Base-by-base conservation (phyloP, 768 basidiomycete species). In the Mycena rebaudengoi region DNA sequence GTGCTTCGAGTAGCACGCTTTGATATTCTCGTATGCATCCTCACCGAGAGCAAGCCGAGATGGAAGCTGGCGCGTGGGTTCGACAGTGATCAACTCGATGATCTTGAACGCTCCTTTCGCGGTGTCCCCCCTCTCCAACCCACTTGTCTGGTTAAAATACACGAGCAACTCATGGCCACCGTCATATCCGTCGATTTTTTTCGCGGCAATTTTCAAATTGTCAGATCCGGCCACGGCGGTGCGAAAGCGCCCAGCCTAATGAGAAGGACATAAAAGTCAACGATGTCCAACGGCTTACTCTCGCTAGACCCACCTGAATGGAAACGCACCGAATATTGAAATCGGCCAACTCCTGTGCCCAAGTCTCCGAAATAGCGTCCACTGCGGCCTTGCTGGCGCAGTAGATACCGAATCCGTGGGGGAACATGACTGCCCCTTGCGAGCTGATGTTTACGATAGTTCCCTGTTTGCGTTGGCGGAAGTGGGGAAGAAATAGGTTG, bases 401-500 rank as follows among this genome's bases (percentile, higher is more conserved):
- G 44, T 70, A 70, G 5, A 70, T 60, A 0, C 69, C 69, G 10
- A 41, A 62, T 14, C 69, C 66, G 16, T 49, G 45, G 18, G 56
- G 5, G 25, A 50, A 50, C 6, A 58, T 7, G 18, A 44, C 41
- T 4, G 58, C 29, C 5, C 59, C 69, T 29, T 58, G 54, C n/a
- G 69, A 70, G 51, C 66, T 65, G 35, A 70, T 65, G 28, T 70
- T 70, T 4, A 70, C 64, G 48, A 70, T 57, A 13, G 66, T 68
- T 5, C 69, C 69, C 3, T 53, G 30, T n/a, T 26, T 46, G 4
- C 66, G 55, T 18, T 13, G 30, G 7, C 68, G 64, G 26, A 76
- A 65, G 30, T 77, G 70, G 1, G 77, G 77, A 10, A 78, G 53
- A 63, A 77, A 70, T 1, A 60, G 60, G 50, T 68, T 65, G 10